phyloP scores from a whole-genome alignment of 805 yeast genomes.

The Yamadazyma nakazawae region DNA sequence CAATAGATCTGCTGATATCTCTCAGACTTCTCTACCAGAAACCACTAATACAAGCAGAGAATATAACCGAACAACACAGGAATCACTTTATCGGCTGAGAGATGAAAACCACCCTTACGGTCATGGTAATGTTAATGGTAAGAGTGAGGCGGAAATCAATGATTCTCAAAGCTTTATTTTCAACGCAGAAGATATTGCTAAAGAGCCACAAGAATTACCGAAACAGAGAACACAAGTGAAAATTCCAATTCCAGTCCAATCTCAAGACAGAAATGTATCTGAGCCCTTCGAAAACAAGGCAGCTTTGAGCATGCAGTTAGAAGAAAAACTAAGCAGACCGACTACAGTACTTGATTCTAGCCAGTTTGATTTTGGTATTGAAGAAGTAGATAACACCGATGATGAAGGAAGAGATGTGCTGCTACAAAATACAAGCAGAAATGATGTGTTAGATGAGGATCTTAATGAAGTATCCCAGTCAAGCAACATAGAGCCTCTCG shows the following conservation, averaged over 20 bases:
- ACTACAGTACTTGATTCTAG: neutral
- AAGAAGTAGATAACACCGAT: constrained; percentile 33
- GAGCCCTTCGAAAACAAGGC: constrained; percentile 28
- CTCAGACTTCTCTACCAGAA: constrained; percentile 9
- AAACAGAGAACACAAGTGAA: neutral
- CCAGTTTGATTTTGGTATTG: constrained; percentile 31
- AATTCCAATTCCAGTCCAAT: neutral
- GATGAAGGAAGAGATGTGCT: constrained; percentile 11
- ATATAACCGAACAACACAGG: constrained; percentile 3
- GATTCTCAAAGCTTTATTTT: constrained; percentile 19
- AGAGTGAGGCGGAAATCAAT: constrained; percentile 11
- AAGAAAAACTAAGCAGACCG: constrained; percentile 16
- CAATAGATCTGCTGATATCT: constrained; percentile 14
- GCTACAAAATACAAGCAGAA: neutral
- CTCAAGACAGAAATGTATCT: constrained; percentile 16
- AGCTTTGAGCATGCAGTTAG: constrained; percentile 23
- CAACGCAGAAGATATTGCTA: constrained; percentile 5
- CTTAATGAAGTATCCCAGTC: constrained; percentile 8
- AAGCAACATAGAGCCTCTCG: neutral
- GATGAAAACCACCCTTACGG: constrained; percentile 6
- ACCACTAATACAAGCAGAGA: constrained; percentile 2
- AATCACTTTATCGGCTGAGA: neutral
- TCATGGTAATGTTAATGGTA: neutral
- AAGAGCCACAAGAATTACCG: neutral
- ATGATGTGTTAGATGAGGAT: neutral